Evolutionary conservation across 805 yeast genomes (phyloP), one percentile per base, ranked within the genome.

Genomic region (Candida sphagnicola): DNA sequence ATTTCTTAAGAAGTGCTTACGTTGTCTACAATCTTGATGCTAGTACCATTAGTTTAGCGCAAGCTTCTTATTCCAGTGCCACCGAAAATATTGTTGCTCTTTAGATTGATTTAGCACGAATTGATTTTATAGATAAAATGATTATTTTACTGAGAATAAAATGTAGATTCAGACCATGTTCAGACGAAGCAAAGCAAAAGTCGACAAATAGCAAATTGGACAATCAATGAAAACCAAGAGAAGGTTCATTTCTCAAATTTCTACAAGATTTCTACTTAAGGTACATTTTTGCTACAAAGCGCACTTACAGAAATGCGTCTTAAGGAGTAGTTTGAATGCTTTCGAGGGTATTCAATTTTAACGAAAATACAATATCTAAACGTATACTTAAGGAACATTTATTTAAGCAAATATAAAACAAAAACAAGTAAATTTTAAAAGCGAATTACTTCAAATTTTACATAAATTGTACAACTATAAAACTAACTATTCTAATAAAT

Each of bases 1-100:
- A 72, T 28, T 74, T 82, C 53, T 56, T 82, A 44, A 66, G 82
- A 34, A 66, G 74, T 37, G 78, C 80, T 2, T 80, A 78, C 54
- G 66, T 77, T 18, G 82, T 78, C 18, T 79, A 74, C 57, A 80
- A 82, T 53, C 56, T 78, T 37, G 82, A 75, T 23, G 68, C 70
- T 49, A 56, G 58, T 34, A 65, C 72, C 47, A 58, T 81, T 28
- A 74, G 82, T 8, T 41, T 81, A 51, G 82, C 79, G 3, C 75
- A 70, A 44, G 80, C 24, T 28, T 45, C 28, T 41, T 41, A 31
- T 37, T n/a, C n/a, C 29, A 29, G 23, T 13, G 31, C 40, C 8
- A 8, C 34, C n/a, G 34, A 29, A 13, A 36, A 18, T 14, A 23
- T 28, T 28, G 39, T 31, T 31, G 6, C 34, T 19, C 19, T 31